Evolutionary conservation across 2,329 filamentous ascomycete species (phyloP), one percentile per base, ranked within the genome.

Genomic region (Pseudogymnoascus sp.): DNA sequence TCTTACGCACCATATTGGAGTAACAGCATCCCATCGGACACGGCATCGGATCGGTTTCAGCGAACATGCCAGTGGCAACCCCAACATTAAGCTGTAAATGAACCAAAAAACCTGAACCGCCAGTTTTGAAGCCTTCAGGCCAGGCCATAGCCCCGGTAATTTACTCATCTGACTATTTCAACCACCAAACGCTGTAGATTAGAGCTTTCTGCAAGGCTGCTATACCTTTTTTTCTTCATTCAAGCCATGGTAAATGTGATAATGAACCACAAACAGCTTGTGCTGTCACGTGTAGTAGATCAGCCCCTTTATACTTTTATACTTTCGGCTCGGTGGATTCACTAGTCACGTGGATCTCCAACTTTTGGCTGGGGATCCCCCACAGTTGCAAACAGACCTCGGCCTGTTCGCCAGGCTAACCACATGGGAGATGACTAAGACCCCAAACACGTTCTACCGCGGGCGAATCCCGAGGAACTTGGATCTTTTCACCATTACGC

Each of bases 381-480:
- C 46, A 31, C 46, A 16, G 11, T 53, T 28, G 46, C 8, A 9
- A 53, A 53, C 46, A 31, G 46, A 34, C 46, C 46, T 53, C 46
- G 46, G 46, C 46, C 31, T 53, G n/a, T 53, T 53, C 31, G 46
- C 7, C 25, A 31, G 46, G n/a, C 46, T 53, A 53, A 53, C 46
- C 46, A 53, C 46, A 53, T 53, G 46, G 46, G 31, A 53, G 43
- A 3, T 53, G 25, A 31, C 25, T 18, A 53, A 31, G 25, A 12
- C 46, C 12, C 46, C 46, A 53, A 31, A 31, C 25, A 53, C 46
- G 46, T 31, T 53, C 46, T 53, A 31, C 46, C 46, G 25, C 8
- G 31, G 46, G 46, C 46, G 46, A 53, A 53, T 31, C 46, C 46
- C 46, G 46, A 53, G 46, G 46, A 53, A 53, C 46, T 53, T 53